These are phyloP conservation scores for Melocanna baccifera DNA, from an alignment of 176 grass and related monocot genomes.

Conservation along the genomic window DNA sequence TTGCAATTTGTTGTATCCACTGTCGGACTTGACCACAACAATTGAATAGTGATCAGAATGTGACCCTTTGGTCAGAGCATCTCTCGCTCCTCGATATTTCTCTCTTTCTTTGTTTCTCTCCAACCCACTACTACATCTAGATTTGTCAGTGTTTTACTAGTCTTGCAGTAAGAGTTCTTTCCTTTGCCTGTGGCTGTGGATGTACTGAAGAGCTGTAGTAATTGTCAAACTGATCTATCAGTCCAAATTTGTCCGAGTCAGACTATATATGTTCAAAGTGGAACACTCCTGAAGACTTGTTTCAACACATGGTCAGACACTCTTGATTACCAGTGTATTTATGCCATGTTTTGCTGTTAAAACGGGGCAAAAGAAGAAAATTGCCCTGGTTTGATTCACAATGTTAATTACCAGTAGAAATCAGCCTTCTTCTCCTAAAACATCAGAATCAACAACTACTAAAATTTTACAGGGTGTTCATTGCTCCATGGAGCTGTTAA, in stretches of 20 bases:
- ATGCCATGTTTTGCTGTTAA: background rate
- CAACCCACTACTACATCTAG: slow-evolving; percentile 32
- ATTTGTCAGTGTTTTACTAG: background rate
- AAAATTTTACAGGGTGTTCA: background rate
- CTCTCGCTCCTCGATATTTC: background rate
- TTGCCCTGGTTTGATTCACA: background rate
- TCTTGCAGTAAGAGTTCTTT: background rate
- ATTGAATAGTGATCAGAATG: background rate
- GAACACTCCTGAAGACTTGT: background rate
- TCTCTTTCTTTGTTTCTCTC: background rate
- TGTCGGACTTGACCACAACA: slow-evolving; percentile 41
- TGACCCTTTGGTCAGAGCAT: slow-evolving; percentile 34
- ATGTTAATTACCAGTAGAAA: background rate
- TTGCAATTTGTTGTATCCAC: slow-evolving; percentile 12
- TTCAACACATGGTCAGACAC: background rate
- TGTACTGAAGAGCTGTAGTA: background rate
- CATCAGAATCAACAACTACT: background rate
- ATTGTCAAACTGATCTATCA: slow-evolving; percentile 21
- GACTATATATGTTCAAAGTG: background rate
- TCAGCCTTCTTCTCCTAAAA: background rate
- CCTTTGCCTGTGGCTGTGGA: background rate
- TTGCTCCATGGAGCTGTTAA: background rate
- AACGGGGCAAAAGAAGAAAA: background rate
- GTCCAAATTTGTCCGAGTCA: slow-evolving; percentile 9
- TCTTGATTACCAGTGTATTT: background rate